Percentiles rank a stretch among this genome's conserved stretches.
Evolutionary conservation across 805 yeast species (phyloP).

Genomic region (Saturnispora silvae): DNA sequence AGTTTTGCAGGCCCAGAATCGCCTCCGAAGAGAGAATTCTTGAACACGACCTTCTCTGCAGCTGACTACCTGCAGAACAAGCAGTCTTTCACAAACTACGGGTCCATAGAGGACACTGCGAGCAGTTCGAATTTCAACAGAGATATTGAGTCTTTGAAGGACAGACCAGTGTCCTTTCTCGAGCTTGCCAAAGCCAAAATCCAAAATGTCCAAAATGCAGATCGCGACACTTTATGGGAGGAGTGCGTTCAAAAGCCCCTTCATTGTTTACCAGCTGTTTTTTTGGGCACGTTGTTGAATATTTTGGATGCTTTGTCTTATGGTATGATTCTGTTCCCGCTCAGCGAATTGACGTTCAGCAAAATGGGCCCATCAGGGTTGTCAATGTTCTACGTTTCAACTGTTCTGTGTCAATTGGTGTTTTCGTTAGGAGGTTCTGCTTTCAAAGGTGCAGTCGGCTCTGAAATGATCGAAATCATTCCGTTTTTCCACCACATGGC

Average conservation of each 20-base stretch:
- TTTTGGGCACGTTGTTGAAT: conserved; percentile 74
- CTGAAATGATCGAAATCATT: conserved; percentile 98
- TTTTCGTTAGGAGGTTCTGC: conserved; percentile 87
- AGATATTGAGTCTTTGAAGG: conserved; percentile 11
- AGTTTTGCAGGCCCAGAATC: background rate
- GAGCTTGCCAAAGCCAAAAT: conserved; percentile 1
- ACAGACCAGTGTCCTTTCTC: background rate
- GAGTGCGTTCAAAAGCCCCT: conserved; percentile 31
- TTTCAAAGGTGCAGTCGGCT: conserved; percentile 85
- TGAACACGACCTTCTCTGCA: no score
- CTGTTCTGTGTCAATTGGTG: conserved; percentile 80
- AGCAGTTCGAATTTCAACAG: background rate
- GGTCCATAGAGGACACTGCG: conserved; percentile 1
- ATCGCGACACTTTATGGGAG: conserved; percentile 15
- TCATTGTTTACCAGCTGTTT: conserved; percentile 63
- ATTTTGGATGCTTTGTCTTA: conserved; percentile 89
- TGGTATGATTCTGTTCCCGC: conserved; percentile 96
- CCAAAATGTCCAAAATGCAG: conserved; percentile 11
- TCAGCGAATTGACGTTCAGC: conserved; percentile 68
- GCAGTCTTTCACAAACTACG: conserved; percentile 4
- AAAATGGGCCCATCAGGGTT: conserved; percentile 79
- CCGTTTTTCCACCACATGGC: conserved; percentile 98
- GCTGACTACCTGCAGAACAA: no score
- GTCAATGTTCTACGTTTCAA: conserved; percentile 88
- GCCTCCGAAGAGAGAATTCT: no score